Conservation (phyloP, 163 green algal genomes). For the Prototheca cutis region DNA sequence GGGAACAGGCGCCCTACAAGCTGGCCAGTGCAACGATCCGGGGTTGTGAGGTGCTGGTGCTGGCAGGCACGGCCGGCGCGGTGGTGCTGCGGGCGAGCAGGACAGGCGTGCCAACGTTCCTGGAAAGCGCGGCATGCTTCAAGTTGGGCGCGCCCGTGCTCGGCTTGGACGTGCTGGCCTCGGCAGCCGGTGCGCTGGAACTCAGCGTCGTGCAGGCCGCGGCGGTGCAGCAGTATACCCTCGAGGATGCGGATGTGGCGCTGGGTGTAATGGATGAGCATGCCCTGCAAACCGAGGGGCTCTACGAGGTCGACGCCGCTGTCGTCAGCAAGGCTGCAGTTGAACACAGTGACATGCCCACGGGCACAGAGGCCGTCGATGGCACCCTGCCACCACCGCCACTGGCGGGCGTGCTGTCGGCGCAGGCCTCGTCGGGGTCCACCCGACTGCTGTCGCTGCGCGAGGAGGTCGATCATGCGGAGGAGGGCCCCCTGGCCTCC, state of each 20-base stretch:
- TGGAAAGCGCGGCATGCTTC: conserved; percentile 59
- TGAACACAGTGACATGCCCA: too few species aligned
- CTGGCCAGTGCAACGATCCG: background rate
- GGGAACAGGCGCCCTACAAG: background rate
- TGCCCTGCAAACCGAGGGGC: too few species aligned
- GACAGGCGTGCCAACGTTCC: conserved; percentile 3
- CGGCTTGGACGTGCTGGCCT: conserved; percentile 27
- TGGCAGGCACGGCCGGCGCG: background rate
- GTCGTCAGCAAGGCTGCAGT: too few species aligned
- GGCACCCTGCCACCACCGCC: too few species aligned
- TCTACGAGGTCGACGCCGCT: too few species aligned
- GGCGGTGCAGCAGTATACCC: conserved; percentile 75
- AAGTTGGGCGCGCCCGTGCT: conserved; percentile 60
- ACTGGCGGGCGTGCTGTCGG: too few species aligned
- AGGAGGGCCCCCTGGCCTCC: background rate
- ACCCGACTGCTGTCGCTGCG: too few species aligned
- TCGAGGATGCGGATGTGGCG: too few species aligned
- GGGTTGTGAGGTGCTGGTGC: background rate
- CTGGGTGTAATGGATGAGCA: too few species aligned
- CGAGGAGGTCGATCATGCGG: background rate
- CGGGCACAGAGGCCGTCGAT: too few species aligned
- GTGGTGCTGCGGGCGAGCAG: background rate
- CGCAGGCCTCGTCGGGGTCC: too few species aligned
- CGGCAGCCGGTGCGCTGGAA: conserved; percentile 23
- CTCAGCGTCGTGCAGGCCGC: conserved; percentile 63